phyloP scores from a whole-genome alignment of 2,329 filamentous ascomycete species.

The Xylariaceae sp. region DNA sequence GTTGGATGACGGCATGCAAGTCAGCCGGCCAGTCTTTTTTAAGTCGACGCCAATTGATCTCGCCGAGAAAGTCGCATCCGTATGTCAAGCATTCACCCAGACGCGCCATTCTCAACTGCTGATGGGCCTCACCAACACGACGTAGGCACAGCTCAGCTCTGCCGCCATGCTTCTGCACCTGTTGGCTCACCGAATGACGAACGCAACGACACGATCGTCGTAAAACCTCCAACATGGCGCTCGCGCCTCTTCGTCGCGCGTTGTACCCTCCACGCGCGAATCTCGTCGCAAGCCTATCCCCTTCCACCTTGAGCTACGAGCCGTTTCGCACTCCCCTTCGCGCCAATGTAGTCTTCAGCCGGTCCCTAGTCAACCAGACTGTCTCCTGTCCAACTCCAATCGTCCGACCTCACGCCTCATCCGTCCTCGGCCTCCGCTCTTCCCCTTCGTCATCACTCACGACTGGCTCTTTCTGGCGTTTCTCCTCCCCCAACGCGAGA shows the following conservation, averaged over 20 bases:
- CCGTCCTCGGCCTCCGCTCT: slow-evolving; percentile 10
- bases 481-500: slow-evolving; percentile 6
- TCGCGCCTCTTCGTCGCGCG: slow-evolving; percentile 11
- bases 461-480: slow-evolving; percentile 2
- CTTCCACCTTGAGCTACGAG: slow-evolving; percentile 7
- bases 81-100: no score
- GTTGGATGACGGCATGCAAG: no score
- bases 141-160: no score
- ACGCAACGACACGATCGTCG: slow-evolving; percentile 5
- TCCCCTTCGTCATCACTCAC: slow-evolving; percentile 3
- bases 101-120: no score
- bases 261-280: slow-evolving; percentile 37
- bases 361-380: not conserved
- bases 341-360: slow-evolving; percentile 2
- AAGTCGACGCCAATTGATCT: no score
- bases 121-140: no score
- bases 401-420: not conserved
- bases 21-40: no score
- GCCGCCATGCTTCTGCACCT: slow-evolving; percentile 10
- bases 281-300: slow-evolving; percentile 25
- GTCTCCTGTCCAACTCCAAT: not conserved
- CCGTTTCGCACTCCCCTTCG: slow-evolving; percentile 4
- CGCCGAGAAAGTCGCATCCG: no score
- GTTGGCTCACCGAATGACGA: slow-evolving; percentile 10
- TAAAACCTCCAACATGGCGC: slow-evolving; percentile 6